These are phyloP conservation scores for Pulveroboletus sp. DNA, from an alignment of 768 basidiomycete species.

Conservation along the genomic window DNA sequence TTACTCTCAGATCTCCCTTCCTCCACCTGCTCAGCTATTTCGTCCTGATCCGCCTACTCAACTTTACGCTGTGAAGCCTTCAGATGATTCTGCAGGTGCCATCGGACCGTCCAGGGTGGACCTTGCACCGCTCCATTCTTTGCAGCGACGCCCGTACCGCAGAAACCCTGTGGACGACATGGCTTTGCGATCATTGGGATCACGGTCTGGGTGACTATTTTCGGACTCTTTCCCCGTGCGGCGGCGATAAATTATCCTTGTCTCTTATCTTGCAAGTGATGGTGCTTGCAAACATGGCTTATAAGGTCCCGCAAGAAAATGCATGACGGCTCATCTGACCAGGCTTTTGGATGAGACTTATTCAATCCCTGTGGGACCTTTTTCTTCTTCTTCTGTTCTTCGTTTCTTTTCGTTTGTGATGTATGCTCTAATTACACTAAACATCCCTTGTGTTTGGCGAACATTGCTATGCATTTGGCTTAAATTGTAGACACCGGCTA, in stretches of 20 bases:
- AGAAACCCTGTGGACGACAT: conserved; percentile 61
- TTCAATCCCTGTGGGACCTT: not conserved
- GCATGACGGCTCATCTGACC: not conserved
- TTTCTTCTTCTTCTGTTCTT: not conserved
- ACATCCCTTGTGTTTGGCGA: conserved; percentile 10
- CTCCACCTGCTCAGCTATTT: conserved; percentile 31
- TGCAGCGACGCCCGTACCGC: conserved; percentile 54
- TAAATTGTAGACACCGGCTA: conserved; percentile 14
- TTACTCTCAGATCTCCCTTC: conserved; percentile 26
- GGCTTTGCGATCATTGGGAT: conserved; percentile 46
- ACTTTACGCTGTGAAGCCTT: conserved; percentile 27
- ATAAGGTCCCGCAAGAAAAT: not conserved
- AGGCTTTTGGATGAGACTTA: not conserved
- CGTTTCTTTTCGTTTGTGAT: too few species aligned
- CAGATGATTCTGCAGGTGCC: conserved; percentile 15
- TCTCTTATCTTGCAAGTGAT: conserved; percentile 13
- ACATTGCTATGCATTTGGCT: conserved; percentile 22
- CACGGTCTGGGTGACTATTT: conserved; percentile 35
- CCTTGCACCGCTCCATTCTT: conserved; percentile 54
- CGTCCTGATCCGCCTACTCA: conserved; percentile 25
- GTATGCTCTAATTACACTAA: conserved; percentile 16
- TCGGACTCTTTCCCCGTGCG: conserved; percentile 11
- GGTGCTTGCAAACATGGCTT: conserved; percentile 3
- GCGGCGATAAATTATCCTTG: conserved; percentile 20
- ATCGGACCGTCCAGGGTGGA: conserved; percentile 33